Percentiles rank a stretch among this genome's conserved stretches.
phyloP scores from a whole-genome alignment of 345 rosid genomes.

The Heritiera fomes region DNA sequence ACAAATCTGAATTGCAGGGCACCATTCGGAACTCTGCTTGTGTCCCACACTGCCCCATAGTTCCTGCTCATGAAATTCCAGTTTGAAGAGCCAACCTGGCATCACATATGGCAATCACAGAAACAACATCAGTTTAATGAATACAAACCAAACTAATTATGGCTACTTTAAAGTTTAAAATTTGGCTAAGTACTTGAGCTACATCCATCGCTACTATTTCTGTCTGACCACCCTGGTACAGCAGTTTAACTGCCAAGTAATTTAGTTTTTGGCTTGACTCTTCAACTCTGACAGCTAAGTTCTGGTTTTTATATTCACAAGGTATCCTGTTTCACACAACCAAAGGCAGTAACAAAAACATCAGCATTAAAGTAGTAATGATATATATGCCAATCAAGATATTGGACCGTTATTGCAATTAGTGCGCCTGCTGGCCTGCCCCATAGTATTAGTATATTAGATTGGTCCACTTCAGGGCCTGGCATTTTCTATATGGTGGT shows the following conservation, averaged over 20 bases:
- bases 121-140: not conserved
- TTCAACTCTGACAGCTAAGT: constrained; percentile 79
- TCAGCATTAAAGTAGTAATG: too few relatives aligned
- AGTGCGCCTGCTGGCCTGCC: constrained; percentile 23
- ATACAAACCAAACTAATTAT: not conserved
- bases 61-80: constrained; percentile 76
- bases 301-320: constrained; percentile 65
- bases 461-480: not conserved
- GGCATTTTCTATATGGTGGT: too few relatives aligned
- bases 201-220: constrained; percentile 78
- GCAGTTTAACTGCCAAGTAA: constrained; percentile 70
- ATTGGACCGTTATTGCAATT: constrained; percentile 35
- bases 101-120: constrained; percentile 34
- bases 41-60: constrained; percentile 78
- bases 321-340: constrained; percentile 58
- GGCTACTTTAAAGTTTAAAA: not conserved
- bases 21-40: constrained; percentile 68
- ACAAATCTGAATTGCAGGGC: constrained; percentile 76
- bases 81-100: constrained; percentile 51
- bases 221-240: constrained; percentile 95
- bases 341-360: not conserved
- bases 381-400: not conserved
- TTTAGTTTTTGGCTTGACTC: constrained; percentile 79
- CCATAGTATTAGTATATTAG: not conserved
- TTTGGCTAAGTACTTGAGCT: constrained; percentile 43